Evolutionary conservation across 371 early-diverging fungal species (phyloP), one percentile per base, ranked within the genome.

Genomic region (Mucor piriformis): DNA sequence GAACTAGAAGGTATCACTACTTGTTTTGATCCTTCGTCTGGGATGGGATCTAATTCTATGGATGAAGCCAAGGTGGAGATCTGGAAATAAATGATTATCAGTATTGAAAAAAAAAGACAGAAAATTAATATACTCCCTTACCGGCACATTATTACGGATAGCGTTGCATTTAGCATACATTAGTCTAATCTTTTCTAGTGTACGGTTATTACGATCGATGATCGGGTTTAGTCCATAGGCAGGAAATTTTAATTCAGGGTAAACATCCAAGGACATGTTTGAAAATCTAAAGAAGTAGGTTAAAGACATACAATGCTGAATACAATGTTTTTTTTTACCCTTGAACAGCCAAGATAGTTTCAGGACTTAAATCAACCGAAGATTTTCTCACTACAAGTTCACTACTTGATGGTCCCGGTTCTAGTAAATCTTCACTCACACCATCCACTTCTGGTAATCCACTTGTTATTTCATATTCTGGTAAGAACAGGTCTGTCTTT

Each of bases 121-220:
- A 18, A 23, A 20, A 24, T 11, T 6, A 35, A 38, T 7, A 20
- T 18, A 18, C 8, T 44, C 2, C 20, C 23, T 67, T 67, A 67
- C 68, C 24, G 65, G 83, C n/a, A 77, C 53, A 56, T 88, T 84
- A 40, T 89, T 82, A 55, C 74, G 80, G 15, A 86, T 76, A 15
- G 88, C 84, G 69, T 87, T 80, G 59, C 94, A 90, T 67, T 92
- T 91, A 51, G 82, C 66, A 66, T 93, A 89, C 4, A 90, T 72
- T 16, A 79, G 76, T 44, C 94, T 88, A 32, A 92, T 87, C 55
- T 83, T 74, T 50, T 82, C 71, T 37, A 92, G 64, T 25, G 80
- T 72, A 13, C 84, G 78, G 6, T 88, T 68, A 63, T 87, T 87
- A n/a, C 74, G 77, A 23, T 87, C 88, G 54, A 90, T 86, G 38